Evolutionary conservation across 495 filamentous ascomycete species (phyloP).

Genomic region (Aspergillus egyptiacus): DNA sequence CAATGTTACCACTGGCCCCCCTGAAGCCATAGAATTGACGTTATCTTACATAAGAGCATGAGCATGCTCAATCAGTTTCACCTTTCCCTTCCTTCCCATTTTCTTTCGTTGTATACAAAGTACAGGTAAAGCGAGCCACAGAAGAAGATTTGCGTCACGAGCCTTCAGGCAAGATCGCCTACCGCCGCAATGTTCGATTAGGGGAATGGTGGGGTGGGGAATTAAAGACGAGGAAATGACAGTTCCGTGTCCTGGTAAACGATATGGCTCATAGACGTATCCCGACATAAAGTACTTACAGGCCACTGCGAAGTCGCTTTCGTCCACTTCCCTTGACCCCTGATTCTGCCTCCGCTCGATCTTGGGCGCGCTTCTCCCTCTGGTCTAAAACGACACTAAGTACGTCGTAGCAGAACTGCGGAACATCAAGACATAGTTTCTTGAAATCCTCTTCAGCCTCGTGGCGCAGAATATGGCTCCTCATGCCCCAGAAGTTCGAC

Average conservation of each 20-base stretch:
- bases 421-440: slow-evolving; percentile 77
- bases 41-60: background rate
- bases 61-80: background rate
- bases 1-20: no score
- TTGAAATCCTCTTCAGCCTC: slow-evolving; percentile 80
- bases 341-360: slow-evolving; percentile 25
- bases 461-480: slow-evolving; percentile 71
- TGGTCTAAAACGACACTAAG: slow-evolving; percentile 61
- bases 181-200: background rate
- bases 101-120: background rate
- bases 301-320: slow-evolving; percentile 29
- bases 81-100: background rate
- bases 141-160: background rate
- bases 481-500: slow-evolving; percentile 83
- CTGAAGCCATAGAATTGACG: background rate
- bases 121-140: background rate
- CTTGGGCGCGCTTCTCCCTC: slow-evolving; percentile 49
- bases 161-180: background rate
- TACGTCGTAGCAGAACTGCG: slow-evolving; percentile 90
- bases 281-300: slow-evolving; percentile 15
- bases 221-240: background rate
- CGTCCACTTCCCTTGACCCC: slow-evolving; percentile 27
- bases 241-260: background rate
- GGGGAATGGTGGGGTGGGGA: background rate
- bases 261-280: background rate